Evolutionary conservation across 78 protist genomes (phyloP).

Genomic region (Dictyostelium capitatum): DNA sequence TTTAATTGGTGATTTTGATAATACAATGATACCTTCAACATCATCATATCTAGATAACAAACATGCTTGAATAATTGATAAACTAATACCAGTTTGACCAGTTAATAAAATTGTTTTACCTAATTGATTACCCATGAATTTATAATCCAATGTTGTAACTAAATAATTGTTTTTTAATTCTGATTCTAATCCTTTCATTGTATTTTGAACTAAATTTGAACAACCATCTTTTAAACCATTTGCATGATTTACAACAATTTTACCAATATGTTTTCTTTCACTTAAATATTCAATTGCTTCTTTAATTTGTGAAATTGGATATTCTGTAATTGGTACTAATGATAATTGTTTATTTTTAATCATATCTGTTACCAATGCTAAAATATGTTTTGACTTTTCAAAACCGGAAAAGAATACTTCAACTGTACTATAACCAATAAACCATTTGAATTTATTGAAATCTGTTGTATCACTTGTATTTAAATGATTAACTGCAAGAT

Average conservation of each 20-base stretch:
- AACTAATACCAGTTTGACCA: constrained; percentile 58
- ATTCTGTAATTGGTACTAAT: constrained; percentile 30
- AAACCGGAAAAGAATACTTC: neutral
- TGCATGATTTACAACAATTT: constrained; percentile 37
- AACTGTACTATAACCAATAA: neutral
- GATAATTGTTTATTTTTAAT: neutral
- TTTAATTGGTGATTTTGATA: constrained; percentile 34
- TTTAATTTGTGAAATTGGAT: constrained; percentile 25
- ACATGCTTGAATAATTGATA: constrained; percentile 26
- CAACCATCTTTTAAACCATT: too few species aligned
- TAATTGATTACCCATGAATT: neutral
- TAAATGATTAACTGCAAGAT: constrained; percentile 50
- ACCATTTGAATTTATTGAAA: constrained; percentile 18
- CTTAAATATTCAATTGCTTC: constrained; percentile 44
- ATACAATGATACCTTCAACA: neutral
- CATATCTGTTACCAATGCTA: constrained; percentile 18
- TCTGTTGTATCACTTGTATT: constrained; percentile 24
- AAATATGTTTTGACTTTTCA: neutral
- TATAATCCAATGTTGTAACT: neutral
- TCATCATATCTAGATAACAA: neutral
- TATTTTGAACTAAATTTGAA: too few species aligned
- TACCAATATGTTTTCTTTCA: constrained; percentile 62
- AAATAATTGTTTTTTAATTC: constrained; percentile 3
- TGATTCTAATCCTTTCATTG: neutral
- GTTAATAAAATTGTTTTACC: constrained; percentile 17